Conservation (phyloP, 148 eudicot genomes). For the Nepenthes mirabilis region DNA sequence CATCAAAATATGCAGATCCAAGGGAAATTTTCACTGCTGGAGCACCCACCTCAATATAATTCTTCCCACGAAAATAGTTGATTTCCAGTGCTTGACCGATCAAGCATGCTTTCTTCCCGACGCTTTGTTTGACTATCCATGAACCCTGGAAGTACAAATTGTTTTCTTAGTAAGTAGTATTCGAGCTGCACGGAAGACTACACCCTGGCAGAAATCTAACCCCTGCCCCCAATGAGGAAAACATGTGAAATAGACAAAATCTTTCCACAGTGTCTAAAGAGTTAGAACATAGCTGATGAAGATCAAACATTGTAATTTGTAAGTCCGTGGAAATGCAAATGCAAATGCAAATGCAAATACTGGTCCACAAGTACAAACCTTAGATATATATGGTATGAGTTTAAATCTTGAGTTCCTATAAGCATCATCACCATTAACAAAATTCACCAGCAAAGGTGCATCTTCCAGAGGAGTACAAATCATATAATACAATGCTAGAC, state of each 20-base stretch:
- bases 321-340: no score
- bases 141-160: constrained; percentile 35
- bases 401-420: constrained; percentile 65
- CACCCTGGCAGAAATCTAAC: no score
- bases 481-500: constrained; percentile 52
- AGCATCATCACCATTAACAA: constrained; percentile 53
- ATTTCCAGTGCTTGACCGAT: constrained; percentile 60
- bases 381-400: constrained; percentile 59
- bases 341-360: background rate
- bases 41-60: constrained; percentile 50
- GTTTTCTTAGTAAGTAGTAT: no score
- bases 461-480: constrained; percentile 42
- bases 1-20: background rate
- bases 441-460: constrained; percentile 40
- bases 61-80: constrained; percentile 53
- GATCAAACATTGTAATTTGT: no score
- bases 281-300: no score
- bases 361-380: constrained; percentile 18
- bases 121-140: constrained; percentile 78
- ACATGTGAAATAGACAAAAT: no score
- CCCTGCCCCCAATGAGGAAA: no score
- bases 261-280: no score
- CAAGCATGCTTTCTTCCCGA: constrained; percentile 62
- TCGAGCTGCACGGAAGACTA: no score
- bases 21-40: background rate